Conservation (phyloP, 495 filamentous ascomycete genomes). For the Aspergillus asperescens region DNA sequence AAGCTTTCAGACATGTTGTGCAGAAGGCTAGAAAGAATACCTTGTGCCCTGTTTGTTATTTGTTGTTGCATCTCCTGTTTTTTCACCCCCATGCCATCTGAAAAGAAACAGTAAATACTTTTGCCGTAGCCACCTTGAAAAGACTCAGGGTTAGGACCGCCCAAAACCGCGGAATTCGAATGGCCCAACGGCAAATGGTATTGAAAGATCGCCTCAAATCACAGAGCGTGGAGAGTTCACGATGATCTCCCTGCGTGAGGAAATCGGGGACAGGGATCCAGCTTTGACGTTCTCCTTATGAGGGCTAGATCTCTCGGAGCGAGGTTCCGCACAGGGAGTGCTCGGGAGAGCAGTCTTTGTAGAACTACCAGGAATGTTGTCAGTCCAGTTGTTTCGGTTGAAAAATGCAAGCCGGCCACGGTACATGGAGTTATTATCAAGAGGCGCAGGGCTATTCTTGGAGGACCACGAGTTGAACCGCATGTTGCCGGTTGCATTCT, state of each 20-base stretch:
- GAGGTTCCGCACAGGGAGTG: conserved; percentile 22
- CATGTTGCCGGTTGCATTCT: conserved; percentile 28
- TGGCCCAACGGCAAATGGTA: neutral
- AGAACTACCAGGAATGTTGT: conserved; percentile 27
- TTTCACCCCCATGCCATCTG: neutral
- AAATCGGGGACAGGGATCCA: conserved; percentile 32
- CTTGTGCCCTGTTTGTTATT: neutral
- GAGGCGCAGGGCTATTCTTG: conserved; percentile 23
- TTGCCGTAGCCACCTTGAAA: neutral
- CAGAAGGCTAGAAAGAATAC: neutral
- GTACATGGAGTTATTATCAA: conserved; percentile 30
- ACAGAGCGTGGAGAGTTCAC: conserved; percentile 22
- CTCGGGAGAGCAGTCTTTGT: conserved; percentile 30
- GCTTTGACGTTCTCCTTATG: conserved; percentile 34
- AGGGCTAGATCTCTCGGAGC: conserved; percentile 27
- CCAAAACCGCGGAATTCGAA: neutral
- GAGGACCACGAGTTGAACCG: conserved; percentile 30
- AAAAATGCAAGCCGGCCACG: conserved; percentile 22
- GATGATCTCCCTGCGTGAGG: conserved; percentile 31
- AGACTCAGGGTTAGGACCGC: neutral
- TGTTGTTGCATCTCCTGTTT: neutral
- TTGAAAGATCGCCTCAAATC: conserved; percentile 5
- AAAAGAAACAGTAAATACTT: neutral
- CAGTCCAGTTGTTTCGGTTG: conserved; percentile 29
- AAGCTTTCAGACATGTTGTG: neutral